Evolutionary conservation across 179 eudicot genomes (phyloP), one percentile per base, ranked within the genome.

Genomic region (Camellia oleifera): DNA sequence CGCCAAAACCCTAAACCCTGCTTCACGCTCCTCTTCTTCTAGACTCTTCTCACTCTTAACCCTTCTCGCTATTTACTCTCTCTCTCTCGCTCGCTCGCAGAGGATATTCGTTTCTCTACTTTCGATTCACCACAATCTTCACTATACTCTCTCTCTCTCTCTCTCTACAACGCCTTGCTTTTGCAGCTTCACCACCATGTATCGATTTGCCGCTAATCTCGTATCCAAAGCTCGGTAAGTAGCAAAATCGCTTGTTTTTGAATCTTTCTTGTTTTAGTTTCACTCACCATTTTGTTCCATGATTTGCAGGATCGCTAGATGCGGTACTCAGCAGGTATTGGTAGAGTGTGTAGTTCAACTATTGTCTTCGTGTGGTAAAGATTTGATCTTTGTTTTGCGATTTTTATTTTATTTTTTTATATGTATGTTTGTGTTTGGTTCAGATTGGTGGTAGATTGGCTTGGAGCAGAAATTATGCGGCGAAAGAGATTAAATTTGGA

Each of bases 401-500:
- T 42, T 23, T 17, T 23, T 54, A 32, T 46, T 67, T 62, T 46
- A 32, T 67, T 4, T 40, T 40, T 18, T 15, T 26, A 7, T 54
- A 20, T 73, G 2, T 72, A 2, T 20, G 5, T 17, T 4, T 69
- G 70, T 44, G 52, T 56, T 64, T 56, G 67, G 42, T 71, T 17
- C 74, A 88, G 93, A 61, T 76, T 71, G 85, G 83, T 64, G 80
- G 86, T 80, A 86, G 92, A n/a, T 84, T 90, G 82, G 81, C 78
- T 75, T 93, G 89, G 93, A 89, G 87, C 79, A 87, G 97, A 74
- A 92, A 90, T 77, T 93, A 92, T 79, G 97, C 98, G 2, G 97
- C 98, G 8, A 93, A 93, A 77, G 98, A 93, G 46, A 80, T 93
- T 11, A 89, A 81, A 70, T 93, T 93, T 67, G 98, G 98, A 11